These are phyloP conservation scores for Citrus mangshanensis DNA, from an alignment of 345 rosid species.

Conservation along the genomic window DNA sequence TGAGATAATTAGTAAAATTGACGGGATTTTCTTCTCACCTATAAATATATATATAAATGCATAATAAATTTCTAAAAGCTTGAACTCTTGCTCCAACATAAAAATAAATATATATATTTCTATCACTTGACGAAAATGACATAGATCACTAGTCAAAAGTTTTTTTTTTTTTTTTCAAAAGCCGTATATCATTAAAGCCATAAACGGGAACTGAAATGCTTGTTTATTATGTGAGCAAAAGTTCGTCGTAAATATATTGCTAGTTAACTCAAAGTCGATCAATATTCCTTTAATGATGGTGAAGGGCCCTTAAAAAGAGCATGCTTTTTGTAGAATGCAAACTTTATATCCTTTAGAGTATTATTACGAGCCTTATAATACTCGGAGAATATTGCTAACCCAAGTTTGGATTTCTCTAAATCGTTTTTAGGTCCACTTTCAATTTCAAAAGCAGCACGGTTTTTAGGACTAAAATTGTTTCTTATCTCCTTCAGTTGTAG, in stretches of 20 bases:
- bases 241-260: not conserved
- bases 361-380: constrained; percentile 22
- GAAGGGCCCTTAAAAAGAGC: constrained; percentile 34
- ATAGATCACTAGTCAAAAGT: too few species aligned
- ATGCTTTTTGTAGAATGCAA: constrained; percentile 35
- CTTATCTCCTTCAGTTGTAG: not conserved
- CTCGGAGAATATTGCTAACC: constrained; percentile 29
- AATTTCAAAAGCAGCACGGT: not conserved
- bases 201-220: too few species aligned
- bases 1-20: too few species aligned
- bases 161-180: too few species aligned
- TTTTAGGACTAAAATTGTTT: not conserved
- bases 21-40: too few species aligned
- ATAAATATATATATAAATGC: too few species aligned
- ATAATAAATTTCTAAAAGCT: too few species aligned
- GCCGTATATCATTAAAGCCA: too few species aligned
- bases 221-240: not conserved
- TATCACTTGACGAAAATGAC: too few species aligned
- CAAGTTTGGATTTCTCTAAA: constrained; percentile 4
- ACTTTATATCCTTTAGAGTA: constrained; percentile 23
- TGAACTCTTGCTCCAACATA: too few species aligned
- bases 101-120: too few species aligned
- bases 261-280: constrained; percentile 17
- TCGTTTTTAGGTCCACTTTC: not conserved
- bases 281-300: constrained; percentile 30